Evolutionary conservation across 345 rosid species (phyloP).

Genomic region (Sisymbrium irio): DNA sequence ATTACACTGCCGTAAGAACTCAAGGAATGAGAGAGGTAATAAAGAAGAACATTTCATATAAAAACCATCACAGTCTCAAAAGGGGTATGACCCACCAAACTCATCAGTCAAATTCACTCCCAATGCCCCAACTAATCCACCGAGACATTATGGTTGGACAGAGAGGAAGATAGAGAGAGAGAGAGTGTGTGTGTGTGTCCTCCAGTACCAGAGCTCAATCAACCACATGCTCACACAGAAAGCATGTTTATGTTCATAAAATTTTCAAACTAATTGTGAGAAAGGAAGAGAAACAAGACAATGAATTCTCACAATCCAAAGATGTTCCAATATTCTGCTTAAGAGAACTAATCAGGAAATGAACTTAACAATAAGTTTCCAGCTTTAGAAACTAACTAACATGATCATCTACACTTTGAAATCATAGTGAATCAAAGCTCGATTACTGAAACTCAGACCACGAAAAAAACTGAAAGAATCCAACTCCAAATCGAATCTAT

Average conservation of each 20-base stretch:
- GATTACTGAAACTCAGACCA: constrained; percentile 3
- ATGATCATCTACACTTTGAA: constrained; percentile 3
- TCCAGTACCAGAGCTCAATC: constrained; percentile 15
- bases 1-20: background rate
- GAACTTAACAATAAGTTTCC: background rate
- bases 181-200: background rate
- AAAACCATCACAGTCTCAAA: constrained; percentile 18
- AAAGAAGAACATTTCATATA: constrained; percentile 16
- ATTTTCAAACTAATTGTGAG: background rate
- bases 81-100: constrained; percentile 32
- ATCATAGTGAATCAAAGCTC: background rate
- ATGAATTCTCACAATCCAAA: background rate
- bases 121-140: constrained; percentile 28
- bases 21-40: constrained; percentile 6
- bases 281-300: background rate
- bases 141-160: constrained; percentile 26
- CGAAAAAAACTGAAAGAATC: background rate
- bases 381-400: constrained; percentile 10
- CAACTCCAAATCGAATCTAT: constrained; percentile 15
- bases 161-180: background rate
- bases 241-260: constrained; percentile 1
- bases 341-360: background rate
- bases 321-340: constrained; percentile 19
- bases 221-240: constrained; percentile 31
- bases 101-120: constrained; percentile 29